Base-by-base conservation (phyloP, 2,329 filamentous ascomycete genomes). In the Penicillium sclerotiorum region DNA sequence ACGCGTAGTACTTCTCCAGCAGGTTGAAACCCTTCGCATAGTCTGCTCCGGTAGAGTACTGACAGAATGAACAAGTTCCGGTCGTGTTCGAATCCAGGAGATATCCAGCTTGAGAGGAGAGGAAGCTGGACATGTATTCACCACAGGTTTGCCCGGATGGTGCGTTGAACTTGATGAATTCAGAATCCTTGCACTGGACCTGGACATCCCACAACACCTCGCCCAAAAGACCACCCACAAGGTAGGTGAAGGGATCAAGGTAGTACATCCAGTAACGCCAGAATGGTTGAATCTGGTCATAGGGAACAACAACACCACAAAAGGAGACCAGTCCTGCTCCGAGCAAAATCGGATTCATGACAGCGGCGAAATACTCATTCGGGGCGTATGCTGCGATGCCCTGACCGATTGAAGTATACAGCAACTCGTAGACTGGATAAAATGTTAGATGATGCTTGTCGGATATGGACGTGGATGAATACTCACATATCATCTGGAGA, bases 301-400 rank as follows among this genome's bases (percentile, higher is more conserved):
- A 74, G 0, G 69, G 72, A 2, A 70, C 68, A 1, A 75, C 61
- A 6, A 73, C 70, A 20, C 71, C 70, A 38, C 68, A 71, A 58
- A 73, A 74, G 50, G 62, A 64, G 47, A 73, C 53, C 54, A 76
- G 53, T 2, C 65, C 72, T 1, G 71, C 68, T 5, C 78, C 76
- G 47, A 85, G 70, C 9, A 85, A 45, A 0, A 85, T 62, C 0
- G 81, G 81, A 55, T 84, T 85, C 52, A 78, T 76, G 4, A 85
- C 73, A 0, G 80, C 73, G 0, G 83, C 83, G 37, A 84, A 84
- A 9, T 83, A 77, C 27, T 77, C 81, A 53, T 83, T 85, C 0
- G 83, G 83, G 0, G 82, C 79, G 52, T 84, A 85, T 1, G 83
- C 82, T 0, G 82, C 81, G n/a, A 85, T 73, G 2, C 65, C 67